Evolutionary conservation across 2,329 filamentous ascomycete species (phyloP), one percentile per base, ranked within the genome.

Genomic region (Purpureocillium lavendulum): DNA sequence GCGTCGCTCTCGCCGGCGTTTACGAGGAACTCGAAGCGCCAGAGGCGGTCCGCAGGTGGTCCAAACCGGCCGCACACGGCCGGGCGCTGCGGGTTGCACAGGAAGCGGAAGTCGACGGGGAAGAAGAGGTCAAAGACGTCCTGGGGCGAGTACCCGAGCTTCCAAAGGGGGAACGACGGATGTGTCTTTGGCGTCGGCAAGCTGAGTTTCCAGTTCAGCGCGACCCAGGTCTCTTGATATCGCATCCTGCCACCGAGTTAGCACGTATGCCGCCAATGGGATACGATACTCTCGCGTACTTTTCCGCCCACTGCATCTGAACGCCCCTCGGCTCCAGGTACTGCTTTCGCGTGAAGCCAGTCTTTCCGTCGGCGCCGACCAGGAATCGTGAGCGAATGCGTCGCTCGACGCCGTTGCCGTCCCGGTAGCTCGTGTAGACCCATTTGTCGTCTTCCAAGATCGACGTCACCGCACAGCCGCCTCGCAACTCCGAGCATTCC

Each of bases 81-180:
- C 3, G 70, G 61, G 26, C 64, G 56, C 2, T 56, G 49, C 0
- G 64, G 62, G 31, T 67, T 64, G 44, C 62, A 64, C 33, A 65
- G 57, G 41, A 72, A 73, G 7, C 65, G 62, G 47, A 67, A 70
- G 2, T 61, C 55, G 3, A 32, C 45, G 0, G 69, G 70, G 49
- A 66, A 73, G 46, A 70, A 73, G 1, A 61, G 38, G 39, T 72
- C 64, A 39, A 70, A 71, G 2, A 72, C 66, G 15, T 67, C 43
- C 35, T 69, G 54, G 2, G 69, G 65, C 0, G 58, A 63, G 42
- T 66, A 68, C 3, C 66, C 68, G 0, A 65, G 46, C 6, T 58
- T 39, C 69, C 69, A 73, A 2, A 72, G 51, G 1, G 68, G 65
- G 36, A 73, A 71, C 1, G 61, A 47, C 1, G 69, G 70, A 46